Evolutionary conservation across 2,329 filamentous ascomycete species (phyloP), one percentile per base, ranked within the genome.

Genomic region (Pseudocercospora pini-densiflorae): DNA sequence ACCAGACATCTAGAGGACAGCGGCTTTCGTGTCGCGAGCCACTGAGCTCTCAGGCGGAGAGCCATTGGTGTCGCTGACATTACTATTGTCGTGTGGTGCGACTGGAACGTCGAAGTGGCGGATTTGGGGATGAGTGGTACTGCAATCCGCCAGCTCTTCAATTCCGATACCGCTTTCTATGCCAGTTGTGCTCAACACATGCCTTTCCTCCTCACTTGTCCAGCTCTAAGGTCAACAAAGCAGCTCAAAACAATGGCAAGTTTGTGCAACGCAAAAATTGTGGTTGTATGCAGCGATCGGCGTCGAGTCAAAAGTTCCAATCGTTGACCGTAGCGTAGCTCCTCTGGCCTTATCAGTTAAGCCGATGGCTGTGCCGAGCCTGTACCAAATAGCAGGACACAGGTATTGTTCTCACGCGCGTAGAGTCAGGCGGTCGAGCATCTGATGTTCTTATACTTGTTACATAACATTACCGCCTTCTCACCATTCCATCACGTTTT

Each of bases 1-100:
- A 71, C 55, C 12, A 74, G 61, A 61, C 76, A 77, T 47, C 67
- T 69, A 5, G 70, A 59, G 2, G 76, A 77, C 27, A 77, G 71
- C 23, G 75, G 75, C 24, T 69, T 66, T 23, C 73, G 71, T 10
- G 74, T 77, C 7, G 73, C 70, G 14, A 77, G 73, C 75, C 76
- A 77, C 66, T 76, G 74, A 54, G 74, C 73, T 54, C 76, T 73
- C 61, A 77, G 70, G 57, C 76, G 73, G 57, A 76, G 61, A 31
- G 72, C 76, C 64, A 36, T 55, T 21, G 67, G 27, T 19, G 71
- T 66, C 10, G 70, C 66, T 6, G 70, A 72, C 73, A 76, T 75
- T 62, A 53, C 21, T 59, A 55, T 29, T 62, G 43, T 36, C 40
- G 45, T 62, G 59, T 36, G 6, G 51, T 57, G 59, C 31, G 49